Evolutionary conservation across 2,329 filamentous ascomycete species (phyloP).

Genomic region (Scedosporium minutisporum): DNA sequence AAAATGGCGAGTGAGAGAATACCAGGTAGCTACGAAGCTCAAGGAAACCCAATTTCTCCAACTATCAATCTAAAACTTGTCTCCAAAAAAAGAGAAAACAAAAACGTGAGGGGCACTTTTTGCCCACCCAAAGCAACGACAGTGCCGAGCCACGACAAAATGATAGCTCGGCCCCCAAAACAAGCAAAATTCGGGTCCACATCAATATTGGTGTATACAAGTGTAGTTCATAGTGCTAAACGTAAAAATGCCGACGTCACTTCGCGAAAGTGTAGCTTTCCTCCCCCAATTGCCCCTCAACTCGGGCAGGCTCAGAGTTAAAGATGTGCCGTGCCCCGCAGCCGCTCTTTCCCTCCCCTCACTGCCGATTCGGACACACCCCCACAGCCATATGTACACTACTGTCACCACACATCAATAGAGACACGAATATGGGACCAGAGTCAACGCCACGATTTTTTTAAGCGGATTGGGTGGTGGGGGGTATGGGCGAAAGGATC

Average conservation of each 20-base stretch:
- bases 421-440: too few species aligned
- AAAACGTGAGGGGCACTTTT: background rate
- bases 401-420: too few species aligned
- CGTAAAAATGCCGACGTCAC: background rate
- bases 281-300: background rate
- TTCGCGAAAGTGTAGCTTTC: background rate
- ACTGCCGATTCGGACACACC: background rate
- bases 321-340: background rate
- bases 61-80: background rate
- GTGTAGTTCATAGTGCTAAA: too few species aligned
- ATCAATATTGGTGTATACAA: background rate
- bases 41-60: background rate
- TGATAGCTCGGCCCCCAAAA: background rate
- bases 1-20: background rate
- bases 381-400: background rate
- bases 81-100: background rate
- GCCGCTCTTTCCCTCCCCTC: background rate
- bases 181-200: background rate
- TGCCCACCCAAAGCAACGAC: too few species aligned
- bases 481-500: background rate
- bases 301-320: background rate
- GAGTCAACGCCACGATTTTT: too few species aligned
- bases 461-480: background rate
- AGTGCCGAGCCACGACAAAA: too few species aligned
- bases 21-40: background rate